These are phyloP conservation scores for Thermothelomyces thermophilus DNA, from an alignment of 2,329 filamentous ascomycete species.

Conservation along the genomic window DNA sequence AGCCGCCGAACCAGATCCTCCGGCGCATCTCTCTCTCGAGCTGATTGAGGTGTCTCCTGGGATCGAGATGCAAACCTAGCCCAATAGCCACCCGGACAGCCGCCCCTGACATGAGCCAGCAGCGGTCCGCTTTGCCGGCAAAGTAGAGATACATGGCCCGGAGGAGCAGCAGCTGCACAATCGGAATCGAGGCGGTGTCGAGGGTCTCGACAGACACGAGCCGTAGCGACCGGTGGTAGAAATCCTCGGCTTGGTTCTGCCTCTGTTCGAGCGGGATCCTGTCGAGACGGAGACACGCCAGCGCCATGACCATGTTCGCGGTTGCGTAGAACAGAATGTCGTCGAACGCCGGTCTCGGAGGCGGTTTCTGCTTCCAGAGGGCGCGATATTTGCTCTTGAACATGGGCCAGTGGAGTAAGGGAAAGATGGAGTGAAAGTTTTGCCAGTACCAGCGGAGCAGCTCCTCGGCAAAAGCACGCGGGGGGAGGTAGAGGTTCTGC, in stretches of 20 bases:
- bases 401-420: slow-evolving; percentile 19
- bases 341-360: neutral
- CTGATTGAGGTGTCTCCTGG: slow-evolving; percentile 18
- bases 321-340: slow-evolving; percentile 22
- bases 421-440: slow-evolving; percentile 16
- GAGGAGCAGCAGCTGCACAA: slow-evolving; percentile 29
- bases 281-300: slow-evolving; percentile 26
- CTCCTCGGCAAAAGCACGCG: slow-evolving; percentile 7
- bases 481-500: slow-evolving; percentile 12
- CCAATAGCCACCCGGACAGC: slow-evolving; percentile 28
- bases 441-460: slow-evolving; percentile 18
- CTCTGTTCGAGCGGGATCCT: slow-evolving; percentile 1
- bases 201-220: slow-evolving; percentile 26
- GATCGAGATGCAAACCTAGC: slow-evolving; percentile 24
- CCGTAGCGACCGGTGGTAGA: slow-evolving; percentile 26
- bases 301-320: slow-evolving; percentile 29
- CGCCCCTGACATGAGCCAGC: slow-evolving; percentile 28
- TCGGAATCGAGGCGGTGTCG: slow-evolving; percentile 23
- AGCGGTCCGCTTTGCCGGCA: slow-evolving; percentile 26
- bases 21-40: slow-evolving; percentile 27
- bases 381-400: slow-evolving; percentile 11
- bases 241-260: slow-evolving; percentile 21
- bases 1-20: slow-evolving; percentile 28
- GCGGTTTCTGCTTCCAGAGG: slow-evolving; percentile 9
- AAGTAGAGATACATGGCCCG: slow-evolving; percentile 28